Evolutionary conservation across 352 stramenopile species (phyloP).

Genomic region (Blastocystis sp.): DNA sequence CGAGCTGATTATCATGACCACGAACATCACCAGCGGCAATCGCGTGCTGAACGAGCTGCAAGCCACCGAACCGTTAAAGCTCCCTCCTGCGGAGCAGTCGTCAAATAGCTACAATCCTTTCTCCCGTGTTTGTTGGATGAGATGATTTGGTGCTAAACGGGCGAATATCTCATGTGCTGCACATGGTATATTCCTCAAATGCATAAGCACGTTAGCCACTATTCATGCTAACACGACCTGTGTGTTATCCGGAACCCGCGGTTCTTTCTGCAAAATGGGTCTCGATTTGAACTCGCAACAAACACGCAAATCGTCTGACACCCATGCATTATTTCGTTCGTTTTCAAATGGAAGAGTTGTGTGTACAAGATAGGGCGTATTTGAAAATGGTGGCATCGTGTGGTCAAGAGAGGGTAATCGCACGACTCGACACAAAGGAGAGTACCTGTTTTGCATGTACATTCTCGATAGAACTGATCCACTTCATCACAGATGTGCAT

Average conservation of each 20-base stretch:
- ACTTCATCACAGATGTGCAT: constrained; percentile 11
- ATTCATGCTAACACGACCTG: too few relatives aligned
- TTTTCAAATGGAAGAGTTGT: background rate
- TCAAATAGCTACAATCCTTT: background rate
- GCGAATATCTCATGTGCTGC: too few relatives aligned
- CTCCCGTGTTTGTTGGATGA: background rate
- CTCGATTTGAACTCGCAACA: too few relatives aligned
- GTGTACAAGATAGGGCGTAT: background rate
- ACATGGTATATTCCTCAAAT: too few relatives aligned
- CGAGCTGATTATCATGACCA: background rate
- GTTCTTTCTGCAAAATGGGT: too few relatives aligned
- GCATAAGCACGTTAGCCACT: too few relatives aligned
- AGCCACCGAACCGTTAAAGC: background rate
- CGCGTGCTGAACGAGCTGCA: background rate
- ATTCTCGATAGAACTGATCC: background rate
- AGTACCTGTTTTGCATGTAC: background rate
- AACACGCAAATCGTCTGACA: too few relatives aligned
- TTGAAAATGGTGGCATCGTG: background rate
- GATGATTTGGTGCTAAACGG: background rate
- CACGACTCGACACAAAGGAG: background rate
- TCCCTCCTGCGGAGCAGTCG: background rate
- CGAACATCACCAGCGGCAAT: background rate
- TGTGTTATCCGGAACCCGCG: too few relatives aligned
- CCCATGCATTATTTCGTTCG: background rate
- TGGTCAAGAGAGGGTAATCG: constrained; percentile 2